Evolutionary conservation across 176 grass and related monocot species (phyloP).

Genomic region (Triticum urartu): DNA sequence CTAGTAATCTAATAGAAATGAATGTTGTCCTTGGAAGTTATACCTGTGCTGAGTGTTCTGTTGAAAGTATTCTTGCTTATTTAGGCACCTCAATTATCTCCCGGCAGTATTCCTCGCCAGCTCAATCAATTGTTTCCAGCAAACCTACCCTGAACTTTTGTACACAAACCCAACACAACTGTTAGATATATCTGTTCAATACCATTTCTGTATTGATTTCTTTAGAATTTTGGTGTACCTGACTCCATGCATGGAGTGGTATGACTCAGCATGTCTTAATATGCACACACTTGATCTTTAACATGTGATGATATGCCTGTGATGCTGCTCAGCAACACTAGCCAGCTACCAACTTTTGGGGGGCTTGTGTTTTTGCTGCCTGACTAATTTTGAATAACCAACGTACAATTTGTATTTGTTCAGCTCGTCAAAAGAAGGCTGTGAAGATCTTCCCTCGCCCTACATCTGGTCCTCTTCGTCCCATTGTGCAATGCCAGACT

Average conservation of each 20-base stretch:
- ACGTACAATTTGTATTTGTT: not conserved
- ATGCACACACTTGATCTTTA: not conserved
- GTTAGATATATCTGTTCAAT: not conserved
- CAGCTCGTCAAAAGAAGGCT: slow-evolving; percentile 92
- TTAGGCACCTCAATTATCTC: not conserved
- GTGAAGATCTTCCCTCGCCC: slow-evolving; percentile 94
- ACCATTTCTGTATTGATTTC: not conserved
- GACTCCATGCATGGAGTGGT: not conserved
- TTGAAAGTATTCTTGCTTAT: too few species aligned
- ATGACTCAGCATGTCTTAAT: not conserved
- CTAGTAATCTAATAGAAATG: too few species aligned
- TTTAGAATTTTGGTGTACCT: not conserved
- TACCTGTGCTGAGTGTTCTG: not conserved
- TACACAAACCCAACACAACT: not conserved
- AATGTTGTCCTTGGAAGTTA: not conserved
- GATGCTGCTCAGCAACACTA: not conserved
- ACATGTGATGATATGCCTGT: not conserved
- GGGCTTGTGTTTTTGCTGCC: not conserved
- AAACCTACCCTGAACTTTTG: not conserved
- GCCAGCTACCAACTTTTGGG: not conserved
- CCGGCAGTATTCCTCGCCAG: not conserved
- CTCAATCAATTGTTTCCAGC: not conserved
- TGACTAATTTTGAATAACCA: not conserved
- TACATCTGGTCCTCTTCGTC: slow-evolving; percentile 67
- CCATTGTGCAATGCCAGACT: slow-evolving; percentile 83